These are phyloP conservation scores for Talaromyces sp. DNA, from an alignment of 2,329 filamentous ascomycete genomes.

Conservation along the genomic window DNA sequence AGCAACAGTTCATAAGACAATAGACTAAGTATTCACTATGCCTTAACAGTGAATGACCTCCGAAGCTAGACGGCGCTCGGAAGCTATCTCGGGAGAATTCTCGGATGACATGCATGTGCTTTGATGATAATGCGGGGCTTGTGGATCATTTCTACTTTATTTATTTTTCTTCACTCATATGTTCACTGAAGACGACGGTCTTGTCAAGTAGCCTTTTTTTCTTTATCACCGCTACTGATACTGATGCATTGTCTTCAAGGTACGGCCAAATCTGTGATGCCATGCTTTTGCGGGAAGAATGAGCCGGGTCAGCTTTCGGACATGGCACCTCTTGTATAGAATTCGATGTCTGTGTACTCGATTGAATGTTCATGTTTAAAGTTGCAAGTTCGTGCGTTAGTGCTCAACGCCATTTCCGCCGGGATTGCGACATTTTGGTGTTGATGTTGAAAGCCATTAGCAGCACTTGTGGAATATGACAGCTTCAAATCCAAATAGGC, in stretches of 20 bases:
- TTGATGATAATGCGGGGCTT: neutral
- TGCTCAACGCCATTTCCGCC: neutral
- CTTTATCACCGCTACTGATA: neutral
- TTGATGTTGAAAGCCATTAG: neutral
- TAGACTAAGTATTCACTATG: neutral
- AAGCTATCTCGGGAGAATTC: conserved; percentile 6
- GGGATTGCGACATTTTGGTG: neutral
- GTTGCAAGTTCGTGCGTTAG: neutral
- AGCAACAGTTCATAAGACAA: neutral
- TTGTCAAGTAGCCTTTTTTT: neutral
- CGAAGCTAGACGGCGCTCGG: neutral
- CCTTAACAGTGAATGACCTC: neutral
- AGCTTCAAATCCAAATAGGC: neutral
- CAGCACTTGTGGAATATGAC: neutral
- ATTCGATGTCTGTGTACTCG: neutral
- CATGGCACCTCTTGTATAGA: neutral
- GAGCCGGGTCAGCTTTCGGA: neutral
- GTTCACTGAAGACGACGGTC: neutral
- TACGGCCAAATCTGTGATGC: neutral
- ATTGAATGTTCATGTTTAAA: neutral
- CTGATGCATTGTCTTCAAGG: neutral
- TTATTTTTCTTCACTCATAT: neutral
- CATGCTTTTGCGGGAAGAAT: neutral
- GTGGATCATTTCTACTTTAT: neutral
- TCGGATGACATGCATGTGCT: neutral